A percentile compares a stretch with the other conserved stretches of the same genome.
Conservation (phyloP, 371 early-diverging fungal genomes). For the Syncephalastrum contaminatum region DNA sequence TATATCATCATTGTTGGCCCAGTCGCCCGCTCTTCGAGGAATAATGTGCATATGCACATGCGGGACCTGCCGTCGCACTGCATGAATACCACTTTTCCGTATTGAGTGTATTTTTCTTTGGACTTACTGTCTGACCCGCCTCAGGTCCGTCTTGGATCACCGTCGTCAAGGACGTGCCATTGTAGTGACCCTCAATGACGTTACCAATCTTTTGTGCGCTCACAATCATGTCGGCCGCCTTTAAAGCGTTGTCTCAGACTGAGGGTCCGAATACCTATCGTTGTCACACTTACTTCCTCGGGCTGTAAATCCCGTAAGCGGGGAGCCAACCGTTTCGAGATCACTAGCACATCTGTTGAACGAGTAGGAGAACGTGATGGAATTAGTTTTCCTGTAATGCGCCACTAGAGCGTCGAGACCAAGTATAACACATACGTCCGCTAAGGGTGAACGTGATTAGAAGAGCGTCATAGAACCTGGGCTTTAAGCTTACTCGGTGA, state of each 20-base stretch:
- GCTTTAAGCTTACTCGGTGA: slow-evolving; percentile 56
- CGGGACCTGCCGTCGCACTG: slow-evolving; percentile 39
- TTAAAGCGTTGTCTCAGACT: neutral
- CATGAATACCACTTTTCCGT: slow-evolving; percentile 1
- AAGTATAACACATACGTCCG: slow-evolving; percentile 36
- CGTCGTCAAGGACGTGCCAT: slow-evolving; percentile 72
- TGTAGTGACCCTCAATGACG: slow-evolving; percentile 73
- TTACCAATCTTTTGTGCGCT: slow-evolving; percentile 76
- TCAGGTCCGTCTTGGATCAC: slow-evolving; percentile 78
- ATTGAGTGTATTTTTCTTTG: neutral
- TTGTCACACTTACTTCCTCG: slow-evolving; percentile 62
- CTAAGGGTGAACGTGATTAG: neutral
- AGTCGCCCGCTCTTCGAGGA: slow-evolving; percentile 84
- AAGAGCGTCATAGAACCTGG: neutral
- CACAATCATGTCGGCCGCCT: slow-evolving; percentile 73
- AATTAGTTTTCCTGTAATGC: no score
- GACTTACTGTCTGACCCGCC: slow-evolving; percentile 87
- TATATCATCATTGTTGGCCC: slow-evolving; percentile 86
- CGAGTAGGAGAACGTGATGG: neutral
- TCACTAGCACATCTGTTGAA: slow-evolving; percentile 77
- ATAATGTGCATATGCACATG: slow-evolving; percentile 97
- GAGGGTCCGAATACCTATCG: no score
- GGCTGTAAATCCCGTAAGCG: slow-evolving; percentile 72
- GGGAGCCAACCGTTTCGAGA: slow-evolving; percentile 65
- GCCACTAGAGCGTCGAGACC: no score